Evolutionary conservation across 2,329 filamentous ascomycete species (phyloP).

Genomic region (Colletotrichum paranaense): DNA sequence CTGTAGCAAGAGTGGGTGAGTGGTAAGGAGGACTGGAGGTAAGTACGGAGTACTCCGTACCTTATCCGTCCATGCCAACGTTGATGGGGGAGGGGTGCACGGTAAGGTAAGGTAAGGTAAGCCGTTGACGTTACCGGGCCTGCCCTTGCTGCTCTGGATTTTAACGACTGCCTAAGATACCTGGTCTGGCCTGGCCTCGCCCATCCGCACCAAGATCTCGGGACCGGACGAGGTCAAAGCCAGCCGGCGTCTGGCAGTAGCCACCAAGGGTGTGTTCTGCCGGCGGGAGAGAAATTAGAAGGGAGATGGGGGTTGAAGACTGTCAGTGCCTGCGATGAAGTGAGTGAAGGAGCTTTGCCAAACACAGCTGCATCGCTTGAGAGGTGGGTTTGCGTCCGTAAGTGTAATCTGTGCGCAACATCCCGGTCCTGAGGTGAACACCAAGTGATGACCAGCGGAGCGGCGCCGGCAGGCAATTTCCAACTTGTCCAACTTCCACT

Average conservation of each 20-base stretch:
- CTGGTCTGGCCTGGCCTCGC: background rate
- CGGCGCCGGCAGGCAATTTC: background rate
- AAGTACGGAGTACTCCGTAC: no score
- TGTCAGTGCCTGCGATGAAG: no score
- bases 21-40: no score
- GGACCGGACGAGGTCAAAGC: background rate
- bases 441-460: background rate
- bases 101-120: background rate
- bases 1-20: no score
- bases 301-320: background rate
- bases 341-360: background rate
- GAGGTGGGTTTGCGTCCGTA: background rate
- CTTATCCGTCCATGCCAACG: background rate
- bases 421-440: background rate
- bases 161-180: slow-evolving; percentile 10
- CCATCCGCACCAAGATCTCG: background rate
- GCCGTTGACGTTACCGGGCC: background rate
- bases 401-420: background rate
- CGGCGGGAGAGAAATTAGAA: background rate
- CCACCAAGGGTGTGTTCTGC: background rate
- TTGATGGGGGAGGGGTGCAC: background rate
- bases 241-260: background rate
- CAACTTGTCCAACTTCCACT: background rate
- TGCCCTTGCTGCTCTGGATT: background rate
- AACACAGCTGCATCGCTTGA: background rate